phyloP scores from a whole-genome alignment of 2,329 filamentous ascomycete genomes.

The Penicillium psychrosexuale region DNA sequence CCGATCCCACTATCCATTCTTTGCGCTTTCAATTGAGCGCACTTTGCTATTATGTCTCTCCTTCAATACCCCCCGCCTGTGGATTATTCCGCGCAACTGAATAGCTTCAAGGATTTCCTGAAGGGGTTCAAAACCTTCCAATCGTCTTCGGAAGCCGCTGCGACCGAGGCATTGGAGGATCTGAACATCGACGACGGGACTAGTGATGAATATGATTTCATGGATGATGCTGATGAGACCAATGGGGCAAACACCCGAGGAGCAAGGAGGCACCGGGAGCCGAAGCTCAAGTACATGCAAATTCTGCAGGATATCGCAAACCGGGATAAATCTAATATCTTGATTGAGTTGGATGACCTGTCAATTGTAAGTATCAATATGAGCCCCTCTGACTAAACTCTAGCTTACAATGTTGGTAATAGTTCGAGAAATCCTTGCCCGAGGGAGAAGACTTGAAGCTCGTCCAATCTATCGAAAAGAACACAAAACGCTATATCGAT shows the following conservation, averaged over 20 bases:
- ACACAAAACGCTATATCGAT: conserved; percentile 94
- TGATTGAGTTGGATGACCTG: conserved; percentile 87
- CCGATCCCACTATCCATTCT: conserved; percentile 21
- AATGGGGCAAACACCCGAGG: conserved; percentile 43
- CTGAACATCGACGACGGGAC: conserved; percentile 84
- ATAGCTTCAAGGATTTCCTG: conserved; percentile 80
- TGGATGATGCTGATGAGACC: conserved; percentile 72
- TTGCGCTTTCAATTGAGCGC: conserved; percentile 23
- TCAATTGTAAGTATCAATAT: conserved; percentile 56
- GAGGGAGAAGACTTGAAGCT: conserved; percentile 65
- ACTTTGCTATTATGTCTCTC: conserved; percentile 67
- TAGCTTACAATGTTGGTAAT: conserved; percentile 5
- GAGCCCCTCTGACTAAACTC: not conserved
- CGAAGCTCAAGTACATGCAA: conserved; percentile 82
- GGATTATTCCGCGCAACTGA: conserved; percentile 82
- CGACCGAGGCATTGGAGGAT: conserved; percentile 77
- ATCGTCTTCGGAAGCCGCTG: conserved; percentile 61
- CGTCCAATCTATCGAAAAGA: conserved; percentile 79
- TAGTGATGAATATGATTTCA: conserved; percentile 88
- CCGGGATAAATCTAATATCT: conserved; percentile 69
- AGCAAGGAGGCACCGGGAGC: conserved; percentile 51
- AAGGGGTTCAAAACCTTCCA: conserved; percentile 76
- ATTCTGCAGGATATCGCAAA: conserved; percentile 85
- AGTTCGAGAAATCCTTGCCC: conserved; percentile 73
- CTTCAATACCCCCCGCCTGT: conserved; percentile 74